Conservation (phyloP, 2,329 filamentous ascomycete genomes). For the Fusarium brevicatenulatum region DNA sequence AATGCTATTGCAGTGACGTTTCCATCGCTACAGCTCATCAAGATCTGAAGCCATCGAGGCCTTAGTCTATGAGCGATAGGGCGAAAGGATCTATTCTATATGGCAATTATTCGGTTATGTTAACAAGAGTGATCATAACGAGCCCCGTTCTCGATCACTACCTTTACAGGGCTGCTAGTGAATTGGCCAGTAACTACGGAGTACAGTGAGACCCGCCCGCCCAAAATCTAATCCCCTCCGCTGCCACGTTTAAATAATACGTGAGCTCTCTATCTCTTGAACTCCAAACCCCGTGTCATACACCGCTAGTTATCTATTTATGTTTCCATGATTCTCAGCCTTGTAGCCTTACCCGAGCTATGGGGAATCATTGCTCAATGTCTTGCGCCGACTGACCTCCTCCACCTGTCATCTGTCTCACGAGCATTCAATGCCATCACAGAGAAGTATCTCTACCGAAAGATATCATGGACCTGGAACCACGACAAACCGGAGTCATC, state of each 20-base stretch:
- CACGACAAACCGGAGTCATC: neutral
- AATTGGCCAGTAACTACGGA: too few relatives aligned
- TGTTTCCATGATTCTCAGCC: neutral
- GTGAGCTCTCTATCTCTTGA: fast-evolving
- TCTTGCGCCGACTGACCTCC: neutral
- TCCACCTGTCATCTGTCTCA: neutral
- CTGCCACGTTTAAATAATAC: neutral
- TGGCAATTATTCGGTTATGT: too few relatives aligned
- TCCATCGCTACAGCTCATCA: too few relatives aligned
- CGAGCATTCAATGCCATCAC: neutral
- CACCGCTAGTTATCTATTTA: neutral
- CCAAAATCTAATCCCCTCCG: fast-evolving
- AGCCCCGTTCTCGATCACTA: too few relatives aligned
- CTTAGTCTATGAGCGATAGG: too few relatives aligned
- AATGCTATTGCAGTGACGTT: too few relatives aligned
- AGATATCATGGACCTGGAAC: neutral
- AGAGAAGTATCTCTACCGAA: neutral
- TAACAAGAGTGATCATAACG: too few relatives aligned
- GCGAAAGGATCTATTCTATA: too few relatives aligned
- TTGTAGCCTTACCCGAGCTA: neutral
- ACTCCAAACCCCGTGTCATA: neutral
- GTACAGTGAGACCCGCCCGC: too few relatives aligned
- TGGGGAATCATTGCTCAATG: neutral
- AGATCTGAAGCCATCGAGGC: too few relatives aligned
- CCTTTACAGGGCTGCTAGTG: too few relatives aligned